Percentiles rank a stretch among this genome's conserved stretches.
Conservation (phyloP, 331 rosid genomes). For the Acacia concinna region DNA sequence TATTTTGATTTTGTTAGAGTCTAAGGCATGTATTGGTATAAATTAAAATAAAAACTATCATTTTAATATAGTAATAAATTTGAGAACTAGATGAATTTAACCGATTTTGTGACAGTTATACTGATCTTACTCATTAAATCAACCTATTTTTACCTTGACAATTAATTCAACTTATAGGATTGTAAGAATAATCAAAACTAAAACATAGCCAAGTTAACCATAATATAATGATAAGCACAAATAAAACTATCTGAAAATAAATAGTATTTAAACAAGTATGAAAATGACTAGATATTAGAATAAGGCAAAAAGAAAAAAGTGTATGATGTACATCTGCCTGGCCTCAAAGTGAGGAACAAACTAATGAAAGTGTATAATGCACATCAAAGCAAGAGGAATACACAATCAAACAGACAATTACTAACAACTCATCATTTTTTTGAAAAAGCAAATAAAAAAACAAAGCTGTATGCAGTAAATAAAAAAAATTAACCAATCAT, state of each 20-base stretch:
- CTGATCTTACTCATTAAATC: too few relatives aligned
- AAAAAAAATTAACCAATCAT: conserved; percentile 22
- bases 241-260: conserved; percentile 1
- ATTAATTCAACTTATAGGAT: not conserved
- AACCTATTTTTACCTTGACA: not conserved
- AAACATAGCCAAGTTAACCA: too few relatives aligned
- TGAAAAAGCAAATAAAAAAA: conserved; percentile 16
- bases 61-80: too few relatives aligned
- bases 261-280: not conserved
- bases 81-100: too few relatives aligned
- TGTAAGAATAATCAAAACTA: not conserved
- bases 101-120: too few relatives aligned
- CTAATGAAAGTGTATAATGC: not conserved
- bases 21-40: too few relatives aligned
- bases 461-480: conserved; percentile 4
- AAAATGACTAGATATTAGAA: not conserved
- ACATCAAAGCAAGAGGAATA: not conserved
- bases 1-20: too few relatives aligned
- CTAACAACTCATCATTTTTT: conserved; percentile 22
- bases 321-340: not conserved
- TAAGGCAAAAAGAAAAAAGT: not conserved
- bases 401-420: not conserved
- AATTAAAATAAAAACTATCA: too few relatives aligned
- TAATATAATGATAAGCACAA: conserved; percentile 15
- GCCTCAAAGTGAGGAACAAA: not conserved